phyloP scores from a whole-genome alignment of 164 flowering plant genomes.

The Houttuynia cordata region DNA sequence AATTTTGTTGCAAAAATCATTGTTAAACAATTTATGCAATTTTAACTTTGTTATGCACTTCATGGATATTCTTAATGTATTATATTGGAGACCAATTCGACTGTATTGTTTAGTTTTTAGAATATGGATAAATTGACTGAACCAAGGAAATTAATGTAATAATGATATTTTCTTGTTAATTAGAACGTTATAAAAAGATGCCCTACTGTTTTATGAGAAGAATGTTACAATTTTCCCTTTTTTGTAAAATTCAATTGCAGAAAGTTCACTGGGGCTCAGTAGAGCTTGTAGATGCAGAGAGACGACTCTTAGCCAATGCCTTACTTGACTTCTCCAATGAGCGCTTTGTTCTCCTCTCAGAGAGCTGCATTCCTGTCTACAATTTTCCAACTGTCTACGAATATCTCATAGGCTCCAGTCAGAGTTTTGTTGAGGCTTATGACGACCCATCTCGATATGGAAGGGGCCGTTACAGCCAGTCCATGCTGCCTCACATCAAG shows the following conservation, averaged over 20 bases:
- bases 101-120: no score
- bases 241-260: conserved; percentile 18
- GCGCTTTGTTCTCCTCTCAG: conserved; percentile 79
- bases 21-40: neutral
- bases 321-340: conserved; percentile 80
- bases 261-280: conserved; percentile 62
- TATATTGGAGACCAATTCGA: no score
- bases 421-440: conserved; percentile 65
- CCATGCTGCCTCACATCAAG: conserved; percentile 57
- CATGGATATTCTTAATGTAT: no score
- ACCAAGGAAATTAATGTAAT: no score
- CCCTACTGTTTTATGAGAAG: no score
- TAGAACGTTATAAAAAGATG: no score
- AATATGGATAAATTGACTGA: no score
- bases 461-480: conserved; percentile 72
- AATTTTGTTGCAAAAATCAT: neutral
- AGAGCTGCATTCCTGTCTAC: conserved; percentile 80
- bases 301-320: conserved; percentile 80
- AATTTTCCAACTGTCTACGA: conserved; percentile 58
- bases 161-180: no score
- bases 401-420: conserved; percentile 42
- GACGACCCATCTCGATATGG: conserved; percentile 84
- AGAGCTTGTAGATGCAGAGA: conserved; percentile 58
- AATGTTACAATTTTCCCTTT: no score
- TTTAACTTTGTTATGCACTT: neutral